These are phyloP conservation scores for Aureobasidium melanogenum DNA, from an alignment of 2,329 filamentous ascomycete genomes.

Conservation along the genomic window DNA sequence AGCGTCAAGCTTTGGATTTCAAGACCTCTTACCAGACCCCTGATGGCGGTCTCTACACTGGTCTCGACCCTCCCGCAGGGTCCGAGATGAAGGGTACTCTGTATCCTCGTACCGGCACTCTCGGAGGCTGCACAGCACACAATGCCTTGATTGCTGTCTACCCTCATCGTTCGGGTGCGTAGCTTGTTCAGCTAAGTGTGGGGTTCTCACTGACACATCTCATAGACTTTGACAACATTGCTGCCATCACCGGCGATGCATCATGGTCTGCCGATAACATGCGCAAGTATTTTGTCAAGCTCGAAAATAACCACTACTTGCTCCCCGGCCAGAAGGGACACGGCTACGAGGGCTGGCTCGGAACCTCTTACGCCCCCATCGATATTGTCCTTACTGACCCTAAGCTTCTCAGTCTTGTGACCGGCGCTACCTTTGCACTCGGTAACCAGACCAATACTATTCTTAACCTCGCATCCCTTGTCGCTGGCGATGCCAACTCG, in stretches of 20 bases:
- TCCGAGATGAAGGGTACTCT: conserved; percentile 45
- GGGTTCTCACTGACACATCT: neutral
- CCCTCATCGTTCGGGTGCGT: conserved; percentile 27
- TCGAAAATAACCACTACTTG: conserved; percentile 32
- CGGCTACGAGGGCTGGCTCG: conserved; percentile 50
- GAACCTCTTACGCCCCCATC: conserved; percentile 36
- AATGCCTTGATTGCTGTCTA: conserved; percentile 53
- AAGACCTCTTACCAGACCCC: conserved; percentile 51
- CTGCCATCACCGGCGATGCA: conserved; percentile 49
- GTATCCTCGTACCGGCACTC: conserved; percentile 49
- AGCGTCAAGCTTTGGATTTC: conserved; percentile 45
- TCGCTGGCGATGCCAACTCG: conserved; percentile 33
- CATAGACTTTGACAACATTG: conserved; percentile 41
- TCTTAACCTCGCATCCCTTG: conserved; percentile 1
- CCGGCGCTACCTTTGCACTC: conserved; percentile 34
- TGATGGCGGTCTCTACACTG: conserved; percentile 44
- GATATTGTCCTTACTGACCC: conserved; percentile 41
- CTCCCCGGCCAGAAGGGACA: conserved; percentile 34
- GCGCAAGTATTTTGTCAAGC: conserved; percentile 45
- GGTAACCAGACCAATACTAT: conserved; percentile 5
- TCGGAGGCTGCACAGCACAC: conserved; percentile 54
- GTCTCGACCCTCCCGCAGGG: conserved; percentile 43
- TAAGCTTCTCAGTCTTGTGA: conserved; percentile 44
- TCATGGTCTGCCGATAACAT: conserved; percentile 52
- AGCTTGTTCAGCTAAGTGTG: neutral